These are phyloP conservation scores for Thalassiosira hispida DNA, from an alignment of 352 stramenopile species.

Conservation along the genomic window DNA sequence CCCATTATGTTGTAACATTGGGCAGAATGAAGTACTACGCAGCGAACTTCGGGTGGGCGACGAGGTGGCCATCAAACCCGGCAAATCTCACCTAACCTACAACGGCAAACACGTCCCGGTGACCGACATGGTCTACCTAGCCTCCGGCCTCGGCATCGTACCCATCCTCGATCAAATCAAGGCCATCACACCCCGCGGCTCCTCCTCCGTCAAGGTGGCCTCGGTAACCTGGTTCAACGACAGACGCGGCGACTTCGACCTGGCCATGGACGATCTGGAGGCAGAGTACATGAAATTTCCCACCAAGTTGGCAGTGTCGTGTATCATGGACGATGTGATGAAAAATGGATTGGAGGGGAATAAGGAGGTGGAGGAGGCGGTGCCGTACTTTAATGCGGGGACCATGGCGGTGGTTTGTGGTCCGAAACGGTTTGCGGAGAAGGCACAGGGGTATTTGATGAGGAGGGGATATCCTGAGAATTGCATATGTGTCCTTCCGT, in stretches of 20 bases:
- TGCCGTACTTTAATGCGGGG: constrained; percentile 71
- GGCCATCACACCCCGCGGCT: constrained; percentile 56
- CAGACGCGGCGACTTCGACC: constrained; percentile 65
- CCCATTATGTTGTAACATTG: too few relatives aligned
- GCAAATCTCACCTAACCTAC: constrained; percentile 59
- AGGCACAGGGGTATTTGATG: constrained; percentile 63
- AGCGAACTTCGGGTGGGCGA: constrained; percentile 67
- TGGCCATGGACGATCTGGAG: constrained; percentile 69
- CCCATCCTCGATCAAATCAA: constrained; percentile 73
- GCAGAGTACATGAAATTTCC: constrained; percentile 75
- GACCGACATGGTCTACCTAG: constrained; percentile 77
- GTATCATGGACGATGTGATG: constrained; percentile 64
- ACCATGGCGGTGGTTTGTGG: constrained; percentile 76
- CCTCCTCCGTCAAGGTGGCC: constrained; percentile 63
- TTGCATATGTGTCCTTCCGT: constrained; percentile 71
- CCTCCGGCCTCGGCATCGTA: constrained; percentile 62
- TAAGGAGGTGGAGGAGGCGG: constrained; percentile 55
- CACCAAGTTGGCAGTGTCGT: constrained; percentile 73
- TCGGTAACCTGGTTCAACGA: constrained; percentile 76
- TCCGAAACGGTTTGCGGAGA: constrained; percentile 63
- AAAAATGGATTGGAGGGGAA: constrained; percentile 62
- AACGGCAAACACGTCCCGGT: constrained; percentile 69
- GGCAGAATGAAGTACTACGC: constrained; percentile 59
- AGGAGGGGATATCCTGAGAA: constrained; percentile 76
- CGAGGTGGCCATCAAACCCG: constrained; percentile 73